Evolutionary conservation across 2,329 filamentous ascomycete genomes (phyloP).

Genomic region (Seiridium unicorne): DNA sequence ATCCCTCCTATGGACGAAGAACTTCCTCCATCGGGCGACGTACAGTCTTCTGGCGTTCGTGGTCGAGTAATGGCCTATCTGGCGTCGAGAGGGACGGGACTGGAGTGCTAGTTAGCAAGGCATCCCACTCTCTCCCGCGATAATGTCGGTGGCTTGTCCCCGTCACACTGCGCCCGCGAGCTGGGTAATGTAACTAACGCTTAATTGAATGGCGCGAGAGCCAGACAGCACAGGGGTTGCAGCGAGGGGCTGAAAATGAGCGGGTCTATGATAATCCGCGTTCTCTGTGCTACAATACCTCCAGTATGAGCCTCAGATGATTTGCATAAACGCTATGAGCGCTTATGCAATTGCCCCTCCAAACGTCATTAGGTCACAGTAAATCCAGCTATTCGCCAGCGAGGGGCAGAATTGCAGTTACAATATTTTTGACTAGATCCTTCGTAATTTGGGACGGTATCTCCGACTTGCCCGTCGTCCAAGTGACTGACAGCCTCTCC

Average conservation of each 20-base stretch:
- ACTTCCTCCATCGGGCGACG: background rate
- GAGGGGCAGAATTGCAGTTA: background rate
- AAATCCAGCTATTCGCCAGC: background rate
- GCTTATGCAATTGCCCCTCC: background rate
- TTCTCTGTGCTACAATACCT: too few relatives aligned
- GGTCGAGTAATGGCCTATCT: background rate
- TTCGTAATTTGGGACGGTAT: background rate
- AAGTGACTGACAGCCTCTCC: too few relatives aligned
- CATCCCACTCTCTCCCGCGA: slow-evolving; percentile 2
- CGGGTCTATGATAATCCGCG: too few relatives aligned
- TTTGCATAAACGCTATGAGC: background rate
- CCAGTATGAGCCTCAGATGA: background rate
- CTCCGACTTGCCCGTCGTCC: background rate
- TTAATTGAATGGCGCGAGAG: too few relatives aligned
- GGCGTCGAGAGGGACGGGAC: background rate
- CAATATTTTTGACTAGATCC: too few relatives aligned
- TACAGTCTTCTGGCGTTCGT: background rate
- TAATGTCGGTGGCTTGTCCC: too few relatives aligned
- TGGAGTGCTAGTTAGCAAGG: background rate
- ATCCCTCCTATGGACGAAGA: slow-evolving; percentile 1
- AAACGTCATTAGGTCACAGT: background rate
- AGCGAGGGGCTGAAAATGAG: too few relatives aligned
- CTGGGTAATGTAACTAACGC: too few relatives aligned
- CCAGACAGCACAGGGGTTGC: too few relatives aligned
- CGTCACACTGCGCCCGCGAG: too few relatives aligned